Evolutionary conservation across 257 asterid genomes (phyloP).

Genomic region (Scutellaria minor): DNA sequence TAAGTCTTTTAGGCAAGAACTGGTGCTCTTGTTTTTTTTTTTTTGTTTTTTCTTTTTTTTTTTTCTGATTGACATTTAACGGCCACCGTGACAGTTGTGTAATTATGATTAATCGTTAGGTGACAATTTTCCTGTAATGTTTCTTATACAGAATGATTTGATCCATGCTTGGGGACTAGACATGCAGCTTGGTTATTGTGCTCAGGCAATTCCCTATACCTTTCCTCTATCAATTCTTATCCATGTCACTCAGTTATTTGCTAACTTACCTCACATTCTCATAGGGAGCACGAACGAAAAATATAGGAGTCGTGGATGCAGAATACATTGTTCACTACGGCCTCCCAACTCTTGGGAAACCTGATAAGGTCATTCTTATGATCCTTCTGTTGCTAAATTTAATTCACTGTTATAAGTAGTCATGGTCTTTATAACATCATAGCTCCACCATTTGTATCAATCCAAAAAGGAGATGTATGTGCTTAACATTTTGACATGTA

Average conservation of each 20-base stretch:
- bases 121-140: neutral
- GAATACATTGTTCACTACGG: slow-evolving; percentile 88
- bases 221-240: neutral
- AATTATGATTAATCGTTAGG: no score
- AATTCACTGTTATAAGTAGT: neutral
- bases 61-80: no score
- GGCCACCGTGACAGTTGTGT: no score
- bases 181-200: slow-evolving; percentile 84
- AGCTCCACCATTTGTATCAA: no score
- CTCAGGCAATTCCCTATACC: slow-evolving; percentile 56
- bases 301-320: slow-evolving; percentile 80
- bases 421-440: no score
- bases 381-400: neutral
- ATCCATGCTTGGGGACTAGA: slow-evolving; percentile 97
- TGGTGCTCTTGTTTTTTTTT: no score
- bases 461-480: no score
- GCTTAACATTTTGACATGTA: no score
- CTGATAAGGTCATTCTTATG: slow-evolving; percentile 46
- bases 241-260: neutral
- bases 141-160: slow-evolving; percentile 67
- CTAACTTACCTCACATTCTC: neutral
- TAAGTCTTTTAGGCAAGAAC: no score
- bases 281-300: slow-evolving; percentile 75
- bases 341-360: slow-evolving; percentile 82
- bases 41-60: no score